phyloP scores from a whole-genome alignment of 108 stramenopile genomes.

The Cyclotella baltica region DNA sequence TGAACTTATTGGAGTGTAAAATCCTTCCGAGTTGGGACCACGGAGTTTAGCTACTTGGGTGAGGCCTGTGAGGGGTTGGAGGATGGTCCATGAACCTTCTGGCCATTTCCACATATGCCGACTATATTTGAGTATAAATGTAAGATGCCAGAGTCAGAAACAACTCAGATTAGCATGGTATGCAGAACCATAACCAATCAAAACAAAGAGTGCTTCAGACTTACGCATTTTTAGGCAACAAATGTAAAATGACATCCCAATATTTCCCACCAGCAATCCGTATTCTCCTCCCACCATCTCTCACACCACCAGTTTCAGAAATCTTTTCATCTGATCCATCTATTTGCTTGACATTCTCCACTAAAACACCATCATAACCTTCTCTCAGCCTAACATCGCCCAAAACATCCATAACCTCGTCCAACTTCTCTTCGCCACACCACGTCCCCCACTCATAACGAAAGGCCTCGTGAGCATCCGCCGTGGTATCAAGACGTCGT shows the following conservation, averaged over 20 bases:
- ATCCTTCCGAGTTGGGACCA: conserved; percentile 71
- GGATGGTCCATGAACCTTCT: conserved; percentile 76
- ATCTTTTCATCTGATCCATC: conserved; percentile 11
- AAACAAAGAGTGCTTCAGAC: background rate
- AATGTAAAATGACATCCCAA: conserved; percentile 83
- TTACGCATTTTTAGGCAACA: conserved; percentile 60
- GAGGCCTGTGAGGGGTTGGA: conserved; percentile 72
- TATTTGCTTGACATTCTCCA: conserved; percentile 27
- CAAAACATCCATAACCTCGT: conserved; percentile 58
- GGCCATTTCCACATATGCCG: conserved; percentile 68
- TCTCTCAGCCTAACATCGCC: conserved; percentile 53
- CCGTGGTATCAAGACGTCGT: conserved; percentile 41
- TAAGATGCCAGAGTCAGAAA: background rate
- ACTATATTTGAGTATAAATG: background rate
- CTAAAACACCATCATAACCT: conserved; percentile 57
- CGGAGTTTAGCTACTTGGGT: conserved; percentile 68
- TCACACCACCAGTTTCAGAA: background rate
- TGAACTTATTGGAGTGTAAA: conserved; percentile 56
- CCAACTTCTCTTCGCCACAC: conserved; percentile 57
- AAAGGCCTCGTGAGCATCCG: conserved; percentile 50
- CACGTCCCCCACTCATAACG: conserved; percentile 83
- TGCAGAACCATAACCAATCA: background rate
- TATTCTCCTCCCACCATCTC: conserved; percentile 31
- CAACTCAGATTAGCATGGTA: background rate
- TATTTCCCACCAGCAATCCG: conserved; percentile 69